Evolutionary conservation across 176 grass and related monocot genomes (phyloP).

Genomic region (Raddia guianensis): DNA sequence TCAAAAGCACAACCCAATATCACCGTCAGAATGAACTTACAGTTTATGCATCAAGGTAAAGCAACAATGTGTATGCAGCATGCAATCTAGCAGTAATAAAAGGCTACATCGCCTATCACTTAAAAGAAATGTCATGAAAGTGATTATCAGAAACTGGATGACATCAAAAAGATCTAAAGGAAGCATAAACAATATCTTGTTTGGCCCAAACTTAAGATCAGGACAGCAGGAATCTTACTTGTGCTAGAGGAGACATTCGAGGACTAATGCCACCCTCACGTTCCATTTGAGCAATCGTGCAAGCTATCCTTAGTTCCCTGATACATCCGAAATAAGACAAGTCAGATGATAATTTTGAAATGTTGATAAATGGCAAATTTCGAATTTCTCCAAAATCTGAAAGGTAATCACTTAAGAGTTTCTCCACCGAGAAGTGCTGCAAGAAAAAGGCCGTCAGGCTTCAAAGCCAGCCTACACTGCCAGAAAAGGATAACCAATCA

Average conservation of each 20-base stretch:
- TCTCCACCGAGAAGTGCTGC: constrained; percentile 94
- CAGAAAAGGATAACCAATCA: constrained; percentile 36
- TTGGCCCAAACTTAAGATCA: constrained; percentile 20
- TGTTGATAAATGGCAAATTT: constrained; percentile 5
- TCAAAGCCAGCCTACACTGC: constrained; percentile 83
- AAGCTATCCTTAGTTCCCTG: constrained; percentile 97
- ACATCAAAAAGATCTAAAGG: constrained; percentile 9
- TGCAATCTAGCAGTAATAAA: neutral
- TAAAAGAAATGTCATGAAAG: neutral
- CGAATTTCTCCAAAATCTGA: constrained; percentile 18
- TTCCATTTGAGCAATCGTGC: constrained; percentile 96
- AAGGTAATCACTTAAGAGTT: constrained; percentile 70
- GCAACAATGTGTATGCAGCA: neutral
- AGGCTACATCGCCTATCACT: neutral
- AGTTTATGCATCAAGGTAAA: constrained; percentile 12
- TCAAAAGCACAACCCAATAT: constrained; percentile 38
- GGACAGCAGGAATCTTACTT: constrained; percentile 54
- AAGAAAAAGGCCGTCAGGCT: constrained; percentile 94
- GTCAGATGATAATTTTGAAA: constrained; percentile 31
- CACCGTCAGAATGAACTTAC: constrained; percentile 1
- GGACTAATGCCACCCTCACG: constrained; percentile 91
- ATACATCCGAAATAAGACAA: constrained; percentile 30
- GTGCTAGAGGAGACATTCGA: constrained; percentile 89
- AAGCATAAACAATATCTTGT: neutral
- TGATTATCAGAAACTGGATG: neutral